These are phyloP conservation scores for Nitzschia palea DNA, from an alignment of 108 stramenopile genomes.

Conservation along the genomic window DNA sequence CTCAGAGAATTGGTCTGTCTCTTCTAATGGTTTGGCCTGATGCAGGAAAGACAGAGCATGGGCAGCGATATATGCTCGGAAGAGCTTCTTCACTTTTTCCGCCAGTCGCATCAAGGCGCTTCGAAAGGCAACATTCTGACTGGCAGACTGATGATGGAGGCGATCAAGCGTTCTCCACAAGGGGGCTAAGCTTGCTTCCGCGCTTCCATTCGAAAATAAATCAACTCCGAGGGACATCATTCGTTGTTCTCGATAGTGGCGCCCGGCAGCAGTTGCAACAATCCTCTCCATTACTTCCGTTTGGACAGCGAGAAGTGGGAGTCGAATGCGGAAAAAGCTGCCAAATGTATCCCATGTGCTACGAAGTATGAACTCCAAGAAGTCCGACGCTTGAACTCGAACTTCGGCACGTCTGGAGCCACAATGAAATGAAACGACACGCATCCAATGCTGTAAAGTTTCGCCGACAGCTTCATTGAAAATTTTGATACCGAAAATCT, in stretches of 20 bases:
- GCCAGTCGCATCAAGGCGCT: slow-evolving; percentile 78
- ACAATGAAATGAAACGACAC: slow-evolving; percentile 82
- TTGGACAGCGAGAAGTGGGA: slow-evolving; percentile 82
- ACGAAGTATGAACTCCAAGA: slow-evolving; percentile 80
- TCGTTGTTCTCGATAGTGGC: slow-evolving; percentile 73
- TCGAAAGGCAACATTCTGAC: slow-evolving; percentile 83
- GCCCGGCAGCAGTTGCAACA: slow-evolving; percentile 72
- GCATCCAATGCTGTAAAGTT: slow-evolving; percentile 90
- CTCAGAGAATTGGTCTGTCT: slow-evolving; percentile 15
- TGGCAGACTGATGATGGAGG: slow-evolving; percentile 80
- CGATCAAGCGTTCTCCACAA: slow-evolving; percentile 87
- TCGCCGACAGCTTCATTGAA: slow-evolving; percentile 85
- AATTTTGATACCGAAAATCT: slow-evolving; percentile 85
- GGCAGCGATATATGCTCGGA: slow-evolving; percentile 84
- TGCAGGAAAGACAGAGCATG: slow-evolving; percentile 74
- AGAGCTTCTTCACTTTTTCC: slow-evolving; percentile 80
- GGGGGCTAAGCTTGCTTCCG: slow-evolving; percentile 81
- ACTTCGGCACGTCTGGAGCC: slow-evolving; percentile 83
- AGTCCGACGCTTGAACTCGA: slow-evolving; percentile 79
- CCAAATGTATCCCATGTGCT: slow-evolving; percentile 86
- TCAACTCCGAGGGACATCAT: slow-evolving; percentile 39
- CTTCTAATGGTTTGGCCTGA: slow-evolving; percentile 19
- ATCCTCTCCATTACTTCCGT: slow-evolving; percentile 89
- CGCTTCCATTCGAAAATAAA: slow-evolving; percentile 69
- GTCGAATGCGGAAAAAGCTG: slow-evolving; percentile 74